Percentiles rank a stretch among this genome's conserved stretches.
Evolutionary conservation across 306 rosid genomes (phyloP).

Genomic region (Glycine soja): DNA sequence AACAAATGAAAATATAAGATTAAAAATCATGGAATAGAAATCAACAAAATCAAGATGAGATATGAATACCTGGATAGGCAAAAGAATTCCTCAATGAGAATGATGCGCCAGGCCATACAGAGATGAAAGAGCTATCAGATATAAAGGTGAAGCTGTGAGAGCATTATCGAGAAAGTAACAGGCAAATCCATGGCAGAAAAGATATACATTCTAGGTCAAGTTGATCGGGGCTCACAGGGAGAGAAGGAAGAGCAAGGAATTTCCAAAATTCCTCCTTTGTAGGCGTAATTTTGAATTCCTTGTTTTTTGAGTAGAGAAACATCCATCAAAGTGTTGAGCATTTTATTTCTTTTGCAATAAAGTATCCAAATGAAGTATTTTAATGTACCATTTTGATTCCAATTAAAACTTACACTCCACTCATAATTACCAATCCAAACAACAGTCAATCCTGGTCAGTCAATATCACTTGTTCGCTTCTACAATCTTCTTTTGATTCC

Average conservation of each 20-base stretch:
- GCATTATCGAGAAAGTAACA: not conserved
- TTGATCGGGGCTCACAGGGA: not conserved
- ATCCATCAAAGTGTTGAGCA: slow-evolving; percentile 12
- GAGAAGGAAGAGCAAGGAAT: slow-evolving; percentile 2
- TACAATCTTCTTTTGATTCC: not conserved
- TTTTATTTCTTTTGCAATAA: not conserved
- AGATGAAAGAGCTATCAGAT: slow-evolving; percentile 21
- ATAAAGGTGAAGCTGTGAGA: slow-evolving; percentile 4
- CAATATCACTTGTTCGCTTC: not conserved
- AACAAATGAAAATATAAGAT: not conserved
- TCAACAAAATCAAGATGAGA: slow-evolving; percentile 6
- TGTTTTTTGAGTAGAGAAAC: not conserved
- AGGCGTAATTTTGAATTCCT: slow-evolving; percentile 8
- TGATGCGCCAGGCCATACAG: not conserved
- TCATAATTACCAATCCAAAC: slow-evolving; percentile 1
- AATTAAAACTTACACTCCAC: not conserved
- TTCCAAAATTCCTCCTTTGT: not conserved
- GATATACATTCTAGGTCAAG: not conserved
- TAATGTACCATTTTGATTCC: slow-evolving; percentile 3
- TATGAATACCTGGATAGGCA: slow-evolving; percentile 31
- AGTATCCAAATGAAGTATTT: slow-evolving; percentile 13
- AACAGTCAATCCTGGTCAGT: not conserved
- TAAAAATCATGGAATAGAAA: not conserved
- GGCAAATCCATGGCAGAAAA: not conserved
- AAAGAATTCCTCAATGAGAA: slow-evolving; percentile 29